A percentile compares a stretch with the other conserved stretches of the same genome.
phyloP scores from a whole-genome alignment of 129 eudicot genomes.

The Artemisia tridentata region DNA sequence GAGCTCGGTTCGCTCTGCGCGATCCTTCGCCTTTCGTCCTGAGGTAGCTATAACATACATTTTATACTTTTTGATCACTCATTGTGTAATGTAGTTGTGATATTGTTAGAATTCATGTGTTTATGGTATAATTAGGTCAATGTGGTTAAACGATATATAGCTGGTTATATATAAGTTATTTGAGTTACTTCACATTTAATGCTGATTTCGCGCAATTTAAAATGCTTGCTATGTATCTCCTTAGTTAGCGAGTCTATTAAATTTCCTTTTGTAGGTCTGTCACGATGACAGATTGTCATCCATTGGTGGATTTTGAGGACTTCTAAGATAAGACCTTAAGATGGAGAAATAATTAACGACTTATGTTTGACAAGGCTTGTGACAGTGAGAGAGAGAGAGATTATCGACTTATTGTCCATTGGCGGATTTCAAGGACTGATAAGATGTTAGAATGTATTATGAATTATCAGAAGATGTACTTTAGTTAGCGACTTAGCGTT shows the following conservation, averaged over 20 bases:
- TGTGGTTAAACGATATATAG: too few species aligned
- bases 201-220: too few species aligned
- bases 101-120: not conserved
- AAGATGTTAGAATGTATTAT: too few species aligned
- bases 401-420: not conserved
- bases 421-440: too few species aligned
- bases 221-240: too few species aligned
- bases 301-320: too few species aligned
- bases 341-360: too few species aligned
- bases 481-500: conserved; percentile 6
- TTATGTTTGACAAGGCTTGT: too few species aligned
- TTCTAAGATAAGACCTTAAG: too few species aligned
- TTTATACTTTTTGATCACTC: conserved; percentile 1
- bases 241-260: conserved; percentile 1
- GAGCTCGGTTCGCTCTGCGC: conserved; percentile 89
- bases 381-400: conserved; percentile 4
- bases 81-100: not conserved
- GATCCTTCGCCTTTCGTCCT: conserved; percentile 70
- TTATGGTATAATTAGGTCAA: not conserved
- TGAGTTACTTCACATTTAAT: not conserved
- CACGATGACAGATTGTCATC: not conserved
- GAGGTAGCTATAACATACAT: conserved; percentile 43
- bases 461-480: not conserved
- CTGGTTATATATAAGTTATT: too few species aligned
- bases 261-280: conserved; percentile 21